Percentiles rank a stretch among this genome's conserved stretches.
phyloP scores from a whole-genome alignment of 2,329 filamentous ascomycete species.

The Pseudogymnoascus sp. region DNA sequence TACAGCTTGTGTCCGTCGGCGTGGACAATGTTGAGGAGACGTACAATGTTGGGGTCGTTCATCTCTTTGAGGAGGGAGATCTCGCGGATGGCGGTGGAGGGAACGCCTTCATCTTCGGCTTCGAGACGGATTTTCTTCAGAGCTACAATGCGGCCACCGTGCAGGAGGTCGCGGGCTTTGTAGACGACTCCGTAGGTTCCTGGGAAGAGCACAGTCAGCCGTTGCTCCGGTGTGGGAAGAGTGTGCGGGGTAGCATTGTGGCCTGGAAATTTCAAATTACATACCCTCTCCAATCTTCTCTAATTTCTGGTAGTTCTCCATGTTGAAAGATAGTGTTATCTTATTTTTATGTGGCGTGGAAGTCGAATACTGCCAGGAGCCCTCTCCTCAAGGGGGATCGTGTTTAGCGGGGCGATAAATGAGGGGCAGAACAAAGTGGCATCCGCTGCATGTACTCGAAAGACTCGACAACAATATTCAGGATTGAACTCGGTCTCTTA shows the following conservation, averaged over 20 bases:
- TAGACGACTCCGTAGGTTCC: slow-evolving; percentile 94
- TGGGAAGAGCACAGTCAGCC: slow-evolving; percentile 29
- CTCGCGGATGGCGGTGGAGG: slow-evolving; percentile 86
- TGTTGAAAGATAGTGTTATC: slow-evolving; percentile 31
- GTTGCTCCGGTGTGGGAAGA: not conserved
- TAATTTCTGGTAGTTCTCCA: slow-evolving; percentile 96
- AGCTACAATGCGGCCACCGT: slow-evolving; percentile 77
- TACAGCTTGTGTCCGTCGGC: slow-evolving; percentile 93
- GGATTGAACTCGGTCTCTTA: not conserved
- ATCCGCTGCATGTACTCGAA: slow-evolving; percentile 16
- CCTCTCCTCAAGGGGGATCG: slow-evolving; percentile 18
- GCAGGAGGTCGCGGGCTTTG: slow-evolving; percentile 79
- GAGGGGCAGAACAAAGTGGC: slow-evolving; percentile 23
- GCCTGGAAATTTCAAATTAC: slow-evolving; percentile 23
- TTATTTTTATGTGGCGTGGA: slow-evolving; percentile 22
- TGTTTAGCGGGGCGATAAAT: slow-evolving; percentile 25
- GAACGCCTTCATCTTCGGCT: slow-evolving; percentile 89
- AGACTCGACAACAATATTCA: not conserved
- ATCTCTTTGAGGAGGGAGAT: slow-evolving; percentile 93
- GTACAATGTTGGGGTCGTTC: slow-evolving; percentile 84
- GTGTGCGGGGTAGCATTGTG: not conserved
- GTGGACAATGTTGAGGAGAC: slow-evolving; percentile 84
- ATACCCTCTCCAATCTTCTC: slow-evolving; percentile 94
- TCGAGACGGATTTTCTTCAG: slow-evolving; percentile 94
- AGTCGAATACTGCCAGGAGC: slow-evolving; percentile 23